Conservation (phyloP, 2,329 filamentous ascomycete genomes). For the Diaporthe ilicicola region DNA sequence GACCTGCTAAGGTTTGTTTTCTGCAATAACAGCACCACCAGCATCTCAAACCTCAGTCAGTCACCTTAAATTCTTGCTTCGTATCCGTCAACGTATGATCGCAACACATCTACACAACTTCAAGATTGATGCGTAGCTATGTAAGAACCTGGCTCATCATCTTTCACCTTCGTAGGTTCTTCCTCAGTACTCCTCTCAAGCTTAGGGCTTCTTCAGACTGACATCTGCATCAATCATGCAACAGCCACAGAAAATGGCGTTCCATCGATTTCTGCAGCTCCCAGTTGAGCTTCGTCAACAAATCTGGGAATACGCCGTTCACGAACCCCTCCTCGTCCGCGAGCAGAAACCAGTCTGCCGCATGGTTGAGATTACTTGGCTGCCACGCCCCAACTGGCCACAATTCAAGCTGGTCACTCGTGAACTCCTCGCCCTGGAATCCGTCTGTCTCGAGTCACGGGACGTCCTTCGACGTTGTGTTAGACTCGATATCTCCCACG, state of each 20-base stretch:
- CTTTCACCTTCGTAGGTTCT: too few relatives aligned
- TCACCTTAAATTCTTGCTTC: too few relatives aligned
- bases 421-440: not conserved
- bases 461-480: not conserved
- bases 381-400: rapidly evolving
- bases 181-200: not conserved
- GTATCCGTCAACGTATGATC: too few relatives aligned
- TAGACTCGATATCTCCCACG: not conserved
- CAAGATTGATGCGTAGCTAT: too few relatives aligned
- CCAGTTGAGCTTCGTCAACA: not conserved
- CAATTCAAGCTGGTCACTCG: not conserved
- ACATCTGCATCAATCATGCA: not conserved
- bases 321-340: not conserved
- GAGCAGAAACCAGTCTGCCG: not conserved
- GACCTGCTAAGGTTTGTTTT: too few relatives aligned
- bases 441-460: not conserved
- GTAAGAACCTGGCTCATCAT: too few relatives aligned
- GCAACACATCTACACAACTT: too few relatives aligned
- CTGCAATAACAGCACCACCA: too few relatives aligned
- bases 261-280: not conserved
- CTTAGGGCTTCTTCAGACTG: too few relatives aligned
- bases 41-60: too few relatives aligned
- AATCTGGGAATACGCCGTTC: not conserved
- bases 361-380: not conserved
- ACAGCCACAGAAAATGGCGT: not conserved